These are phyloP conservation scores for Pisolithus marmoratus DNA, from an alignment of 768 basidiomycete genomes.

Conservation along the genomic window DNA sequence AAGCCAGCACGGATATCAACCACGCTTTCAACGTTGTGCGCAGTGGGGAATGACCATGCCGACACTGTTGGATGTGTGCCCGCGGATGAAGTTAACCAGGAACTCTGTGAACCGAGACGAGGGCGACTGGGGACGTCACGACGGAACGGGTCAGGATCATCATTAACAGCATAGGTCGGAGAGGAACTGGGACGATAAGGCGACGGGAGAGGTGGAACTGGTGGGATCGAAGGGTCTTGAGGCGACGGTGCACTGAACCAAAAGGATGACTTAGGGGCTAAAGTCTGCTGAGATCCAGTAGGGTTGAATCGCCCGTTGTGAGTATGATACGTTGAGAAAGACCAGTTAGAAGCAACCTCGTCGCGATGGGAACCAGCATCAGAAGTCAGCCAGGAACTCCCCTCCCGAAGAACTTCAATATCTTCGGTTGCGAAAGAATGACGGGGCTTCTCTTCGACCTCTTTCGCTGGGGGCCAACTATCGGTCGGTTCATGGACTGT, in stretches of 20 bases:
- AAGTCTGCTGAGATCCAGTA: constrained; percentile 27
- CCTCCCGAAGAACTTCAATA: constrained; percentile 65
- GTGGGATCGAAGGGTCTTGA: constrained; percentile 46
- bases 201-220: constrained; percentile 51
- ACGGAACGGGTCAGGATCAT: constrained; percentile 60
- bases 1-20: constrained; percentile 40
- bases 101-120: constrained; percentile 60
- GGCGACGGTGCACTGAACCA: constrained; percentile 52
- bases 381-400: constrained; percentile 79
- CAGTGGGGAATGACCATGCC: constrained; percentile 67
- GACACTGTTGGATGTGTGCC: constrained; percentile 54
- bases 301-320: constrained; percentile 10
- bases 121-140: constrained; percentile 44
- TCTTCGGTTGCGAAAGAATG: constrained; percentile 69
- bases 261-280: constrained; percentile 48
- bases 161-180: constrained; percentile 35
- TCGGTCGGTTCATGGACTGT: constrained; percentile 46
- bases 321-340: constrained; percentile 62
- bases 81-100: constrained; percentile 66
- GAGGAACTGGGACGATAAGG: constrained; percentile 45
- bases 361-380: constrained; percentile 42
- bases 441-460: constrained; percentile 48
- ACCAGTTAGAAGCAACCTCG: constrained; percentile 63
- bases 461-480: constrained; percentile 54
- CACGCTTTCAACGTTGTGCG: constrained; percentile 37